Base-by-base conservation (phyloP, 805 yeast species). In the Cyberlindnera petersonii region DNA sequence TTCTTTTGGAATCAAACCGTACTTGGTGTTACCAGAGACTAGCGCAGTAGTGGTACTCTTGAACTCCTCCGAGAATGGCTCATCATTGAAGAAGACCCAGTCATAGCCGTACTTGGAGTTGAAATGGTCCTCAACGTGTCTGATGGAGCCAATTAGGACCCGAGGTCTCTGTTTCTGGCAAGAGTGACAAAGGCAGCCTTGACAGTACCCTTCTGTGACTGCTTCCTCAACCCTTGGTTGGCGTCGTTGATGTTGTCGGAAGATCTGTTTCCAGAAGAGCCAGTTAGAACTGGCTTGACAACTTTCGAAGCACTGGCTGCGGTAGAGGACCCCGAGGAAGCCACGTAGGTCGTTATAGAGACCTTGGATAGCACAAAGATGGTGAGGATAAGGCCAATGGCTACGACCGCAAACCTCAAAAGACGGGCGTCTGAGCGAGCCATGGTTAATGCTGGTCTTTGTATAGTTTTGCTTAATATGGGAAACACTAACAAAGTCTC, bases 121-220 rank as follows among this genome's bases (percentile, higher is more conserved):
- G 64, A 82, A 84, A 44, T 93, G 66, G 59, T 84, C 93, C 63
- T 86, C 95, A 44, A 85, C 66, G 38, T 73, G 71, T 58, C 81
- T 66, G 41, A 82, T 76, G 9, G 91, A 72, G 29, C 70, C 72
- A 9, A 79, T 58, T 46, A 85, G 5, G 66, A 65, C 60, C 71
- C 74, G 10, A 83, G 60, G 46, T 86, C 94, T 10, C 63, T 50
- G 60, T 86, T 84, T 53, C 87, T 71, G 26, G 86, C 86, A 21
- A 86, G 65, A 4, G 86, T 75, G 45, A 82, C 75, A 51, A 85
- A 71, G 1, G 85, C 72, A 6, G 88, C 91, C 49, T 75, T 79
- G 31, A 53, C 57, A 10, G 48, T 44, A 26, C 58, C 60, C 48
- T 44, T 54, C 24, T 40, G 42, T n/a, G 47, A 23, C 41, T 44